These are phyloP conservation scores for Vanrija sp. DNA, from an alignment of 1,284 basidiomycete genomes.

Conservation along the genomic window DNA sequence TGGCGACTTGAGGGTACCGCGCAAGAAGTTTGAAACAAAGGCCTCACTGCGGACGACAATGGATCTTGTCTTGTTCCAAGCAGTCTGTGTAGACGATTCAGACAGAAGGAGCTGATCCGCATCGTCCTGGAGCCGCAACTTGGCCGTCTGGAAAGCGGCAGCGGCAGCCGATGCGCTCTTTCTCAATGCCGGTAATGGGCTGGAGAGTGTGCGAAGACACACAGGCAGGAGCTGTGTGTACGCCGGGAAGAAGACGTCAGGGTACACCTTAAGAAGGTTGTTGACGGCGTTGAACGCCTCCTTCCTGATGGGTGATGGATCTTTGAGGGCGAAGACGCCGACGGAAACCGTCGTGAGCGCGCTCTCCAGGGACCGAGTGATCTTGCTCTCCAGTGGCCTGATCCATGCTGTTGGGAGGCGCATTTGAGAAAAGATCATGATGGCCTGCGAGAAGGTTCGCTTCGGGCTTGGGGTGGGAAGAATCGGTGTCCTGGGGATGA, in stretches of 20 bases:
- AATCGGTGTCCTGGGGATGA: constrained; percentile 41
- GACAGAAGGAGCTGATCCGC: not conserved
- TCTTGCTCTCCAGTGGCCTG: constrained; percentile 34
- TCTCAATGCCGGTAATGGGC: constrained; percentile 20
- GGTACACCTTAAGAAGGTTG: constrained; percentile 39
- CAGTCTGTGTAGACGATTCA: constrained; percentile 9
- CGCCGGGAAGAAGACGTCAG: constrained; percentile 33
- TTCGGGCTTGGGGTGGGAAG: constrained; percentile 46
- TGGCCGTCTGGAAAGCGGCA: constrained; percentile 32
- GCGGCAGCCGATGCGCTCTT: constrained; percentile 28
- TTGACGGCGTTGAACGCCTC: constrained; percentile 39
- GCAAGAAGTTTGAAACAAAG: constrained; percentile 28
- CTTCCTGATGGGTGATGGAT: constrained; percentile 20
- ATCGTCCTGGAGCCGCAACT: constrained; percentile 22
- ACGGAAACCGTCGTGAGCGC: constrained; percentile 25
- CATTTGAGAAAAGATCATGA: constrained; percentile 39
- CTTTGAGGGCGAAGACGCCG: constrained; percentile 8
- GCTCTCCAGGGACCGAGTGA: constrained; percentile 35
- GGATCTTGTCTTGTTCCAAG: constrained; percentile 20
- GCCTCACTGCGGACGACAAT: constrained; percentile 25
- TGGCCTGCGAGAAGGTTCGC: constrained; percentile 45
- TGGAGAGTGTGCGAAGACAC: constrained; percentile 27
- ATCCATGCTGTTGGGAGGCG: constrained; percentile 31
- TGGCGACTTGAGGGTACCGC: not conserved
- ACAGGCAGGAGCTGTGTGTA: constrained; percentile 34